phyloP scores from a whole-genome alignment of 352 stramenopile species.

The Phytophthora pseudosyringae region DNA sequence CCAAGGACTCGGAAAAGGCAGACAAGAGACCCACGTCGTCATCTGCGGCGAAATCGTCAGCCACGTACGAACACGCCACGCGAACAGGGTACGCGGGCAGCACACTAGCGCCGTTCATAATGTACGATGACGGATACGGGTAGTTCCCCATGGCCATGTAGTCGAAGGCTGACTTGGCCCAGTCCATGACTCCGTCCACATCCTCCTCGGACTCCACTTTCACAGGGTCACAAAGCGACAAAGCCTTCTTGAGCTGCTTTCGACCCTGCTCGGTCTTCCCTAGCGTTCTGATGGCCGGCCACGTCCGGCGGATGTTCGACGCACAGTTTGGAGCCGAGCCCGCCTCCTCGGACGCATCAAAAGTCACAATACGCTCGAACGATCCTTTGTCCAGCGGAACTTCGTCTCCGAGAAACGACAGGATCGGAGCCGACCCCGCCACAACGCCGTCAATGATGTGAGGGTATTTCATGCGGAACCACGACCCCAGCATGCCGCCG shows the following conservation, averaged over 20 bases:
- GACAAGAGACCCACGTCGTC: slow-evolving; percentile 46
- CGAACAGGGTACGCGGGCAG: slow-evolving; percentile 92
- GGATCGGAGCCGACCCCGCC: slow-evolving; percentile 68
- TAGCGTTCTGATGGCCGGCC: slow-evolving; percentile 61
- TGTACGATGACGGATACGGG: slow-evolving; percentile 96
- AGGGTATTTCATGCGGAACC: slow-evolving; percentile 82
- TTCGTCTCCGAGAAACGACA: slow-evolving; percentile 62
- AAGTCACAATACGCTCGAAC: slow-evolving; percentile 76
- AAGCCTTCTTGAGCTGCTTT: slow-evolving; percentile 38
- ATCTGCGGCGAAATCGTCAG: slow-evolving; percentile 42
- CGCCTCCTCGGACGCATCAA: slow-evolving; percentile 67
- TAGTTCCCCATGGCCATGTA: slow-evolving; percentile 97
- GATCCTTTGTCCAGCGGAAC: slow-evolving; percentile 71
- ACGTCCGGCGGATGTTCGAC: slow-evolving; percentile 80
- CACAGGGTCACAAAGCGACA: slow-evolving; percentile 63
- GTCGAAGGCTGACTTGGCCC: slow-evolving; percentile 85
- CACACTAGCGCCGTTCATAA: slow-evolving; percentile 87
- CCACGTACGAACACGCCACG: slow-evolving; percentile 80
- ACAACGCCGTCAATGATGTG: slow-evolving; percentile 74
- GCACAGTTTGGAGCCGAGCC: slow-evolving; percentile 75
- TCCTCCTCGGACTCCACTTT: slow-evolving; percentile 54
- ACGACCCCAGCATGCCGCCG: slow-evolving; percentile 76
- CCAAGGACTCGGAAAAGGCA: slow-evolving; percentile 60
- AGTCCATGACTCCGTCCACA: slow-evolving; percentile 63
- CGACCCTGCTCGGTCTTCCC: slow-evolving; percentile 55